Percentiles rank a stretch among this genome's conserved stretches.
phyloP scores from a whole-genome alignment of 2,329 filamentous ascomycete genomes.

The Beauveria brongniartii region DNA sequence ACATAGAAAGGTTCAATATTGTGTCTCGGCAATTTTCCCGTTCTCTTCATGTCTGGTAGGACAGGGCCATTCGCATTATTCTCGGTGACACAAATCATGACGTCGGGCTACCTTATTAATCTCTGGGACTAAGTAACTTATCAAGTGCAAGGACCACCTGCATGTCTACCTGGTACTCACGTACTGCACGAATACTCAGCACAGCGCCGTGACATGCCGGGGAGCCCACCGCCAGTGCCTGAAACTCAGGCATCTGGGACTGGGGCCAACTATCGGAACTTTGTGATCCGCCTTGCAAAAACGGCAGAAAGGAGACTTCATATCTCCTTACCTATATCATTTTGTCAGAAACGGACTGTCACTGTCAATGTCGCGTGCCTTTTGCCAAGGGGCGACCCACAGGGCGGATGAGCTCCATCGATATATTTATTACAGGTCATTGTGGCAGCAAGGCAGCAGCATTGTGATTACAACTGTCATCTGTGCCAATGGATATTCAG shows the following conservation, averaged over 20 bases:
- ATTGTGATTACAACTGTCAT: too few relatives aligned
- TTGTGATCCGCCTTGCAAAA: not conserved
- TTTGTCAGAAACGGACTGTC: not conserved
- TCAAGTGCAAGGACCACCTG: too few relatives aligned
- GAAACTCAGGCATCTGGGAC: not conserved
- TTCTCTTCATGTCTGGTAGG: not conserved
- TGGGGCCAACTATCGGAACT: not conserved
- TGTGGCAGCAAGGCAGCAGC: too few relatives aligned
- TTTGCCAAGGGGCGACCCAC: not conserved
- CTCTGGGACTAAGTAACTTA: too few relatives aligned
- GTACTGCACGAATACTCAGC: too few relatives aligned
- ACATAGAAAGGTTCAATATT: too few relatives aligned
- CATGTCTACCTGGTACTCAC: too few relatives aligned
- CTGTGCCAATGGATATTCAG: not conserved
- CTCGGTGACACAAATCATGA: not conserved
- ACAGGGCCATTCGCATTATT: not conserved
- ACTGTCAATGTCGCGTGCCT: not conserved
- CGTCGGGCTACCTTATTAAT: not conserved
- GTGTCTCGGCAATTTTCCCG: not conserved
- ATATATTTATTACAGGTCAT: too few relatives aligned
- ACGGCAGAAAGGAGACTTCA: too few relatives aligned
- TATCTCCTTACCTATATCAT: not conserved
- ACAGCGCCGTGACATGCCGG: too few relatives aligned
- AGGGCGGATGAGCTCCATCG: not conserved
- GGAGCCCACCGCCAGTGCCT: too few relatives aligned